Base-by-base conservation (phyloP, 805 yeast genomes). In the Candida jianshihensis region DNA sequence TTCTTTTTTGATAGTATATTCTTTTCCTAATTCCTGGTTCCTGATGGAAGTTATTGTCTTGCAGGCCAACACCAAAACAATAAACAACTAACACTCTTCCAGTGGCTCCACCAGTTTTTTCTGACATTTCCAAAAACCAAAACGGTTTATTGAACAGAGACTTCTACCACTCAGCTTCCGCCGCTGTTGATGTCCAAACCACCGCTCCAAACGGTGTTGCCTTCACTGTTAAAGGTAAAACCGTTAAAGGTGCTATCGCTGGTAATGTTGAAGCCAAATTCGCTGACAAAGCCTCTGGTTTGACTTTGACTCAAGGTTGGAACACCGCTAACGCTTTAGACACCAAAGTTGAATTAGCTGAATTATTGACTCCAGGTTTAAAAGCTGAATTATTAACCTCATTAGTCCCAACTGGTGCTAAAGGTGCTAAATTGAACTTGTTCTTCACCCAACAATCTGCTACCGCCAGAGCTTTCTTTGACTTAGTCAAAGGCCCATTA, bases 221-320 rank as follows among this genome's bases (percentile, higher is more conserved):
- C 43, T 92, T 92, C 78, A 75, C 92, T 57, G 85, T 87, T 60
- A 87, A 86, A 73, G 96, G 96, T 63, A 88, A 87, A 71, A 72
- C 80, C 47, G 73, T 78, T 56, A 78, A 77, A 68, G 80, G 83
- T 60, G 70, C 94, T 53, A 78, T 92, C 52, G 78, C 89, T 45
- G 95, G 95, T 52, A 77, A 82, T 58, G 69, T 92, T 41, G 97
- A 92, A 68, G 84, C 94, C 55, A 87, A 85, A 73, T 85, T 81
- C 73, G 68, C 84, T 44, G 98, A 92, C 78, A 87, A 87, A 74
- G 74, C 88, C 45, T 71, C 92, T 44, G 97, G 97, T 47, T 72
- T 92, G 58, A 78, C 96, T 48, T 70, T 92, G 59, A 88, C 96
- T 52, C 97, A 92, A 74, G 96, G 96, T 60, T 89, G 97, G 96